Base-by-base conservation (phyloP, 2,329 filamentous ascomycete species). In the Escovopsis sp. region DNA sequence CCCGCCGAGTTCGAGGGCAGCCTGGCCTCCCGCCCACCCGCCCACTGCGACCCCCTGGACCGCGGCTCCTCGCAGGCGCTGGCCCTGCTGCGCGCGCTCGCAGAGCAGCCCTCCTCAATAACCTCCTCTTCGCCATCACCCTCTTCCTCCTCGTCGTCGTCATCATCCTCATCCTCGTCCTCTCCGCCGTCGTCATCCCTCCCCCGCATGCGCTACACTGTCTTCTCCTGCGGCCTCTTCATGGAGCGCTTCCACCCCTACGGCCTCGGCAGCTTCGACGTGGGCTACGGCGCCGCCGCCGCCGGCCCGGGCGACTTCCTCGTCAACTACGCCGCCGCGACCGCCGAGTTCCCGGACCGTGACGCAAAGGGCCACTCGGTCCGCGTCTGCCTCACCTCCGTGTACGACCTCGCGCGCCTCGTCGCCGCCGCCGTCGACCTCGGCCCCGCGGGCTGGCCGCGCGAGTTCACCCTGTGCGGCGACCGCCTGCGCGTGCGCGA, bases 1-100 rank as follows among this genome's bases (percentile, higher is more conserved):
- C 82, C 83, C 1, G 80, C 82, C 6, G 82, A 86, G 51, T 87
- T 86, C 51, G 80, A 85, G 61, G 82, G 82, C 2, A 65, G 66
- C 30, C 65, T 82, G 12, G 59, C 61, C 15, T 66, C 72, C 37
- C 68, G 80, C 39, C 68, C 72, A 1, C 52, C 63, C 5, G 49
- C 48, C 28, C 62, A 67, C 43, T 32, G 8, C 28, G 77, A 82
- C 44, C 69, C 75, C 2, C 62, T 84, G 23, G 77, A 85, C 55
- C 73, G 73, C 38, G 72, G 70, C 18, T 74, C 72, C 19, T 63
- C 65, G 10, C 64, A 67, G n/a, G 77, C 78, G 2, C 62, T 80
- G 6, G 63, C 66, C 2, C 65, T 72, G 12, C 61, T 85, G 4
- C 65, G 69, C 39, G 66, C 75, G 39, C 78, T 74, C 57, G 59